A percentile compares a stretch with the other conserved stretches of the same genome.
These are phyloP conservation scores for Malus sylvestris DNA, from an alignment of 306 rosid species.

Conservation along the genomic window DNA sequence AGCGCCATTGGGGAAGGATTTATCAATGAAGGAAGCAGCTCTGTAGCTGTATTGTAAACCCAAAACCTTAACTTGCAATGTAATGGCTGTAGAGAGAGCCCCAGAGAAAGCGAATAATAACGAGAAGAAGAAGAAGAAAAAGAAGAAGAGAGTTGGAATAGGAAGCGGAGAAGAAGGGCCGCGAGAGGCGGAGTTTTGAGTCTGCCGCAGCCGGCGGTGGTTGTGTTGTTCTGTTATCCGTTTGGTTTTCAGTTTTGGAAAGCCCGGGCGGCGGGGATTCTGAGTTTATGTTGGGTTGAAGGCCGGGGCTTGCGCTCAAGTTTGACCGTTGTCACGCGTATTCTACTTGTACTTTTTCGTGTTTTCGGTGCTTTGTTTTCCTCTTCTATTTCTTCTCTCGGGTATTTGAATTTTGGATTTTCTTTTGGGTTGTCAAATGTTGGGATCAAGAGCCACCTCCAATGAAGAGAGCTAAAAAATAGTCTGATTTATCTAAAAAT, in stretches of 20 bases:
- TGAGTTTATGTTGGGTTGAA: neutral
- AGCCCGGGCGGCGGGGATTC: neutral
- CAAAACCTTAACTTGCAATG: neutral
- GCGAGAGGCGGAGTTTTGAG: neutral
- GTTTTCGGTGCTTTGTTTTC: too few relatives aligned
- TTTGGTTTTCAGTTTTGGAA: neutral
- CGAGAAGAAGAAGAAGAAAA: neutral
- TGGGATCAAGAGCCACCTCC: too few relatives aligned
- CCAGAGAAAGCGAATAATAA: neutral
- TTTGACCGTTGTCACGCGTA: neutral
- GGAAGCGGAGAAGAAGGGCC: neutral
- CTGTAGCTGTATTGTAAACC: neutral
- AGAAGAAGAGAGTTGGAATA: neutral
- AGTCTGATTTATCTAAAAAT: rapidly evolving
- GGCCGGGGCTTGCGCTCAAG: neutral
- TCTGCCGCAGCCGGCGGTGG: neutral
- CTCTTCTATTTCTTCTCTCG: neutral
- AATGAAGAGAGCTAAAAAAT: too few relatives aligned
- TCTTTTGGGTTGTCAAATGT: too few relatives aligned
- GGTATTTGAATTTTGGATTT: neutral
- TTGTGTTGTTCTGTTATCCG: neutral
- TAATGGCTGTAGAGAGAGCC: neutral
- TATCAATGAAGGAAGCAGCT: slow-evolving; percentile 12
- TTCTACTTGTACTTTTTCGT: neutral
- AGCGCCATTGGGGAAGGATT: slow-evolving; percentile 48